Evolutionary conservation across 371 early-diverging fungal genomes (phyloP), one percentile per base, ranked within the genome.

Genomic region (Mucor lusitanicus): DNA sequence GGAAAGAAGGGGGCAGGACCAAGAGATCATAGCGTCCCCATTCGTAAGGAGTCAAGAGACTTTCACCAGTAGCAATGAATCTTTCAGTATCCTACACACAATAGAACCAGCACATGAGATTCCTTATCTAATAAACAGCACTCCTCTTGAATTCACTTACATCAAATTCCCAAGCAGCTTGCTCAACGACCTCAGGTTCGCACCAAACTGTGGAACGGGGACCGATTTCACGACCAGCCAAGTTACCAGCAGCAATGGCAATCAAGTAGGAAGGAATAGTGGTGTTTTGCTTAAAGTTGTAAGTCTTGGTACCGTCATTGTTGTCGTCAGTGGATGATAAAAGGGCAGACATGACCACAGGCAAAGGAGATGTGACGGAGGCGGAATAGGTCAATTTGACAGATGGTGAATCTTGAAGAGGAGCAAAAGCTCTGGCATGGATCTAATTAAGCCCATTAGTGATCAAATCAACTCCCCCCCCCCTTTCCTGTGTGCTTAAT

Each of bases 11-110:
- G n/a, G 89, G 88, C 59, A 92, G 84, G 23, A 97, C 91, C 64
- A 98, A 84, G 59, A 98, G 79, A 78, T 98, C 99, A 78, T 97
- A 98, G 65, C 93, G 89, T 28, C 97, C 97, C 99, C 99, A 98
- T 70, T 89, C 91, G 72, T 98, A 98, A 28, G 95, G 94, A 54
- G 94, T 95, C 63, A 97, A 81, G 33, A 95, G 78, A 13, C 84
- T 79, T 79, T 97, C 97, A 37, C 94, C 97, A 5, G 89, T 91
- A 59, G 80, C 78, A 65, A 98, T 88, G 69, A 95, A 97, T 39
- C 74, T 82, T 75, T 98, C 98, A 27, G 96, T 95, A 69, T 94
- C 96, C 73, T 73, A 63, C 27, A 63, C 27, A 23, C 32, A 11
- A 6, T 21, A 6, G 15, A 32, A 33, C 23, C 3, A 35, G 33